Conservation (phyloP, 768 basidiomycete species). For the Xanthoconium purpureum region DNA sequence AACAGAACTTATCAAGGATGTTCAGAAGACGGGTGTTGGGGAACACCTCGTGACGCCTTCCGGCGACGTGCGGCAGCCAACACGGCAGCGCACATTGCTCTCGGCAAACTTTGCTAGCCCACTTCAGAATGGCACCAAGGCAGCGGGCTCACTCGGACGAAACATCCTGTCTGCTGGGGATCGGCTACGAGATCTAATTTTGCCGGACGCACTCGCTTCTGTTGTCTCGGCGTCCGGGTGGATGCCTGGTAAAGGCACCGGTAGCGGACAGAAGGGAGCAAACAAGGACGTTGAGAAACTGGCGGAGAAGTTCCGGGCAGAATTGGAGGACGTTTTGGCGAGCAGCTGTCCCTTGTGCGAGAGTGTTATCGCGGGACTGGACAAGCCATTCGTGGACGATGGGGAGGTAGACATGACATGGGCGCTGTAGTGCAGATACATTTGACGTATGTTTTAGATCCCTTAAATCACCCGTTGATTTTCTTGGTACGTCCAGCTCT, state of each 20-base stretch:
- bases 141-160: conserved; percentile 66
- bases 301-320: conserved; percentile 69
- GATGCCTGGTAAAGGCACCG: conserved; percentile 64
- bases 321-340: conserved; percentile 87
- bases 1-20: conserved; percentile 70
- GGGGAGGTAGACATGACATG: conserved; percentile 80
- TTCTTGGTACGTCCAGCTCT: conserved; percentile 78
- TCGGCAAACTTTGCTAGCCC: conserved; percentile 70
- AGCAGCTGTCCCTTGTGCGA: conserved; percentile 94
- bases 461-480: conserved; percentile 49
- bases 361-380: conserved; percentile 78
- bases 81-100: conserved; percentile 61
- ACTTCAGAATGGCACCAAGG: conserved; percentile 60
- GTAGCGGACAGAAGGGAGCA: conserved; percentile 43
- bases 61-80: conserved; percentile 41
- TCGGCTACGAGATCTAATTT: conserved; percentile 83
- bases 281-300: conserved; percentile 55
- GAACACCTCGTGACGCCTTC: conserved; percentile 37
- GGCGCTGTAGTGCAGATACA: conserved; percentile 46
- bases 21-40: conserved; percentile 27
- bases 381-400: conserved; percentile 79
- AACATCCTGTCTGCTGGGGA: conserved; percentile 89
- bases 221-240: conserved; percentile 76
- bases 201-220: conserved; percentile 88
- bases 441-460: conserved; percentile 9